phyloP scores from a whole-genome alignment of 2,329 filamentous ascomycete species.

The Aspergillus intermedius region DNA sequence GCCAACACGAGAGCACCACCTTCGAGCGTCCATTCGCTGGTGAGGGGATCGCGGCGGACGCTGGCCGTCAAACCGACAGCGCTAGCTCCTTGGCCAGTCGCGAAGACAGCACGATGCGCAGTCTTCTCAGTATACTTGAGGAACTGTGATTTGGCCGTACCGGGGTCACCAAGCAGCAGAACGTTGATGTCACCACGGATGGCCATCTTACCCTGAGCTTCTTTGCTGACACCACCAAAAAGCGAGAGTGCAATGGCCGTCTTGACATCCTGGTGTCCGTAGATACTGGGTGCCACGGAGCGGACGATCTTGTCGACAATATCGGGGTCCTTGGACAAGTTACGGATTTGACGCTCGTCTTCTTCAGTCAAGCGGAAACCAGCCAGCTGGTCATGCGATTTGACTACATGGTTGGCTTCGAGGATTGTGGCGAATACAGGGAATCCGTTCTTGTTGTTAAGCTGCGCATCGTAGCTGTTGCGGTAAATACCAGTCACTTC shows the following conservation, averaged over 20 bases:
- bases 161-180: slow-evolving; percentile 88
- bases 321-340: slow-evolving; percentile 78
- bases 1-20: slow-evolving; percentile 92
- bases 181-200: slow-evolving; percentile 98
- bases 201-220: slow-evolving; percentile 77
- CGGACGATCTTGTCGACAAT: slow-evolving; percentile 89
- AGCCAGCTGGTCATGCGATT: slow-evolving; percentile 93
- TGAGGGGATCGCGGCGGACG: slow-evolving; percentile 89
- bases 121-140: slow-evolving; percentile 98
- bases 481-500: slow-evolving; percentile 95
- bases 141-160: slow-evolving; percentile 95
- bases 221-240: slow-evolving; percentile 91
- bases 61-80: slow-evolving; percentile 96
- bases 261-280: slow-evolving; percentile 94
- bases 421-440: slow-evolving; percentile 96
- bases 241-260: slow-evolving; percentile 90
- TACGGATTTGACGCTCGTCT: slow-evolving; percentile 85
- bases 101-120: slow-evolving; percentile 92
- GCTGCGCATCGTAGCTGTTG: slow-evolving; percentile 94
- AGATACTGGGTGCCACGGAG: slow-evolving; percentile 95
- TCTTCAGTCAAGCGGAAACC: slow-evolving; percentile 93
- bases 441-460: slow-evolving; percentile 98
- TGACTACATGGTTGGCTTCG: slow-evolving; percentile 95
- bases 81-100: slow-evolving; percentile 92
- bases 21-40: slow-evolving; percentile 94